Evolutionary conservation across 768 basidiomycete species (phyloP).

Genomic region (Tricholoma terreum): DNA sequence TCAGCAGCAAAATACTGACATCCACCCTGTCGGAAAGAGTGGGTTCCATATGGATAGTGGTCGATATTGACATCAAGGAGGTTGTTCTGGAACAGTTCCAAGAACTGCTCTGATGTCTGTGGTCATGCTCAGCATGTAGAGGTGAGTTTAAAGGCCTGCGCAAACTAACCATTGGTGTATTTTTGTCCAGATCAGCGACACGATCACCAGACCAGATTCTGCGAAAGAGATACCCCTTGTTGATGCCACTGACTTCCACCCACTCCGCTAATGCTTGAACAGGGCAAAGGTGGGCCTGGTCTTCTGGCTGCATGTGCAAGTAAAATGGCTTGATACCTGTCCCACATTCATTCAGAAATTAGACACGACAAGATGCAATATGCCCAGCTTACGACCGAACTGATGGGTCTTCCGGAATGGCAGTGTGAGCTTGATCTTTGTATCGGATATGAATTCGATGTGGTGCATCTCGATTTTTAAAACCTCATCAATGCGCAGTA

Average conservation of each 20-base stretch:
- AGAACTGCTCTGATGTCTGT: conserved; percentile 34
- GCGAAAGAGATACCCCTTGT: conserved; percentile 31
- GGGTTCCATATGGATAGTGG: conserved; percentile 35
- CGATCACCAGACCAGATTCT: conserved; percentile 26
- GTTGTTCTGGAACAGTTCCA: conserved; percentile 38
- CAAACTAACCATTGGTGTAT: conserved; percentile 22
- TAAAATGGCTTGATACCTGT: not conserved
- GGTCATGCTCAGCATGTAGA: not conserved
- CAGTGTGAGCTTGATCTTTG: conserved; percentile 19
- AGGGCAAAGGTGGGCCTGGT: not conserved
- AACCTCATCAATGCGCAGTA: conserved; percentile 33
- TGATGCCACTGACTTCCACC: conserved; percentile 19
- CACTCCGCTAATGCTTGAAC: conserved; percentile 25
- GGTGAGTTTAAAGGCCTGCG: not conserved
- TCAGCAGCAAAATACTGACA: not conserved
- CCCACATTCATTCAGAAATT: not conserved
- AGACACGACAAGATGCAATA: too few species aligned
- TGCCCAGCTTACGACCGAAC: conserved; percentile 27
- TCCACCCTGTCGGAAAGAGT: conserved; percentile 36
- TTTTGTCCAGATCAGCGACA: conserved; percentile 12
- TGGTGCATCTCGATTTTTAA: conserved; percentile 29
- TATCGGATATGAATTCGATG: not conserved
- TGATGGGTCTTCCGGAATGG: conserved; percentile 27
- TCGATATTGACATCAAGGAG: conserved; percentile 38
- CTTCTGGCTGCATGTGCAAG: not conserved